Evolutionary conservation across 306 rosid genomes (phyloP).

Genomic region (Cercis canadensis): DNA sequence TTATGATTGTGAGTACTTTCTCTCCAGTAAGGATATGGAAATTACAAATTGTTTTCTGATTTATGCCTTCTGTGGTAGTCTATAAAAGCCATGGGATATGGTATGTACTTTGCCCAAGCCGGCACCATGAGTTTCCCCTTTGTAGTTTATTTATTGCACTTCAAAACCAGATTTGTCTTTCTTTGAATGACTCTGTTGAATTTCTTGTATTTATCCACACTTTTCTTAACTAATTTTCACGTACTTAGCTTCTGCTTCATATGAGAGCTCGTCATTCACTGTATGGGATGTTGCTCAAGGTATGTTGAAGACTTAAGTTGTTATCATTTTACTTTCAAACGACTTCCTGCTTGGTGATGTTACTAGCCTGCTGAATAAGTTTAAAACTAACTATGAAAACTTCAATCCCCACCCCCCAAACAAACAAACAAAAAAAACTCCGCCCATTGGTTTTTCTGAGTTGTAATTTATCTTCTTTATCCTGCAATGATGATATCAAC

Average conservation of each 20-base stretch:
- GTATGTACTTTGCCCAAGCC: neutral
- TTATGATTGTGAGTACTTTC: neutral
- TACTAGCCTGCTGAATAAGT: conserved; percentile 26
- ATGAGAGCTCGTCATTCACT: conserved; percentile 82
- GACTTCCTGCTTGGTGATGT: conserved; percentile 16
- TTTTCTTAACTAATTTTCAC: conserved; percentile 72
- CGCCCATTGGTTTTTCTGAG: no score
- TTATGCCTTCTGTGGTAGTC: neutral
- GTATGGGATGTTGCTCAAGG: conserved; percentile 99
- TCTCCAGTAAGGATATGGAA: neutral
- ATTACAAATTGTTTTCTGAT: neutral
- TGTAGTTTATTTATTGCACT: neutral
- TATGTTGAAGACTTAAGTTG: conserved; percentile 35
- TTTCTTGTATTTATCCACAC: conserved; percentile 4
- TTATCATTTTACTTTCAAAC: conserved; percentile 14
- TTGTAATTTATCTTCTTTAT: no score
- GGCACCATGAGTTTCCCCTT: no score
- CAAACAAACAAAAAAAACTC: no score
- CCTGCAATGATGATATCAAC: no score
- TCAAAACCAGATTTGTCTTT: neutral
- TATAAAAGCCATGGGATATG: neutral
- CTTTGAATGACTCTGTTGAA: neutral
- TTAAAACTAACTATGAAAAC: conserved; percentile 8
- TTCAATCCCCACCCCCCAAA: neutral
- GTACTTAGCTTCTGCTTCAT: conserved; percentile 89